Evolutionary conservation across 345 rosid genomes (phyloP), one percentile per base, ranked within the genome.

Genomic region (Eucalyptus pauciflora): DNA sequence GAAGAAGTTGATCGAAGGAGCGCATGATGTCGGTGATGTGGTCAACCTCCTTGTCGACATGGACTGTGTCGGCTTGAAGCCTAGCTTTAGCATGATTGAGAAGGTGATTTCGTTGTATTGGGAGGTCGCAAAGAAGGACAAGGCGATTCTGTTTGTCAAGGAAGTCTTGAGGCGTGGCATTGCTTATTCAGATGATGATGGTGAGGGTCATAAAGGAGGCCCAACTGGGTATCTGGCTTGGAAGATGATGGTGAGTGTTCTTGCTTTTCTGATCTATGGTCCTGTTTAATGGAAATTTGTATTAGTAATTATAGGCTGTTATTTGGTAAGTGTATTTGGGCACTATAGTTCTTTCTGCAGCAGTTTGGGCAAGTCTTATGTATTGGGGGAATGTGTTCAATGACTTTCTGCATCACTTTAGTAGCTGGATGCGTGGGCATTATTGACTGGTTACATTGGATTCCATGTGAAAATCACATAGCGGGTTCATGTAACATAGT

Each of bases 201-300:
- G 92, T 37, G 93, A 93, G 49, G 95, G 95, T 46, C 94, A 93
- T 52, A 95, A 96, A 88, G 98, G 98, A 79, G 99, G 99, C 50
- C 99, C 99, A 17, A 90, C 93, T 54, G 99, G 99, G 9, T 96
- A 96, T 93, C 98, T 97, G 91, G 96, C 97, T 52, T 97, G 99
- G 99, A 96, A 97, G 93, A 90, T 97, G 94, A 96, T 96, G 99
- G 99, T 97, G 93, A 89, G 93, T 41, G 48, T 76, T 16, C 48
- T 76, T 41, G 13, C 83, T 76, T 76, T 76, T 41, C 83, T 76
- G 29, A 76, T 41, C 7, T 76, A 76, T 3, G 83, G 83, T 71
- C 46, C 83, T 10, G 83, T 76, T 76, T 76, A 5, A 76, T 6
- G 24, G 48, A 76, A 76, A 76, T 41, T 20, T 76, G 15, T 10